These are phyloP conservation scores for Blastobotrys persicus DNA, from an alignment of 1,139 yeast species.

Conservation along the genomic window DNA sequence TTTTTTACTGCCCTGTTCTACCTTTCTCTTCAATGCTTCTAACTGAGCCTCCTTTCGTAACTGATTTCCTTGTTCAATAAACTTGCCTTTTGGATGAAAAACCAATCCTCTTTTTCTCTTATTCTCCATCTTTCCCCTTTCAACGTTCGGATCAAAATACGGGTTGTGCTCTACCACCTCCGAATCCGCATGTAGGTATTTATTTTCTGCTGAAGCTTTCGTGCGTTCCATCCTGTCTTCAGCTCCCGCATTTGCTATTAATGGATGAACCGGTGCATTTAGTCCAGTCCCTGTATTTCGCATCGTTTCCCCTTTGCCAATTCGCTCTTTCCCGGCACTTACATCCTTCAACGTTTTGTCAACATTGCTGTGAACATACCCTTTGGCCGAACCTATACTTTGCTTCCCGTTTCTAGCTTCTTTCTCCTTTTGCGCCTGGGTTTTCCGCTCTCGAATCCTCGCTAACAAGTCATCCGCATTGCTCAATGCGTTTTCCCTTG, in stretches of 20 bases:
- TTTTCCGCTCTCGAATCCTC: conserved; percentile 17
- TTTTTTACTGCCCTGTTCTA: conserved; percentile 17
- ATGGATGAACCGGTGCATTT: conserved; percentile 60
- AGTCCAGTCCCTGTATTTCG: conserved; percentile 36
- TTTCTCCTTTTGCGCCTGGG: conserved; percentile 9
- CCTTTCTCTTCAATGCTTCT: conserved; percentile 36
- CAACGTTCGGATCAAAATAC: conserved; percentile 47
- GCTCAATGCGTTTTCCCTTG: background rate
- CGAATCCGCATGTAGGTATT: conserved; percentile 13
- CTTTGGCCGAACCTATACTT: background rate
- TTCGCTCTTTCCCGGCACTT: background rate
- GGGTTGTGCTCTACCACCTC: conserved; percentile 48
- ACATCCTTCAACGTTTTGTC: background rate
- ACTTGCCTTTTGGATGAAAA: conserved; percentile 62
- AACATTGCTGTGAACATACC: background rate
- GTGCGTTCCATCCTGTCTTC: background rate
- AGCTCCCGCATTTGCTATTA: conserved; percentile 34
- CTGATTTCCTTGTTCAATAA: conserved; percentile 53
- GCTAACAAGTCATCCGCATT: conserved; percentile 16
- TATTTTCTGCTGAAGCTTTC: conserved; percentile 11
- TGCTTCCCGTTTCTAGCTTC: background rate
- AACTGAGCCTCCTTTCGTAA: conserved; percentile 44
- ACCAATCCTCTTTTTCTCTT: conserved; percentile 43
- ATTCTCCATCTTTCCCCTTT: conserved; percentile 4
- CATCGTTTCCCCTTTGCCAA: background rate